A percentile compares a stretch with the other conserved stretches of the same genome.
Conservation (phyloP, 2,329 filamentous ascomycete species). For the Diaporthe sp. region DNA sequence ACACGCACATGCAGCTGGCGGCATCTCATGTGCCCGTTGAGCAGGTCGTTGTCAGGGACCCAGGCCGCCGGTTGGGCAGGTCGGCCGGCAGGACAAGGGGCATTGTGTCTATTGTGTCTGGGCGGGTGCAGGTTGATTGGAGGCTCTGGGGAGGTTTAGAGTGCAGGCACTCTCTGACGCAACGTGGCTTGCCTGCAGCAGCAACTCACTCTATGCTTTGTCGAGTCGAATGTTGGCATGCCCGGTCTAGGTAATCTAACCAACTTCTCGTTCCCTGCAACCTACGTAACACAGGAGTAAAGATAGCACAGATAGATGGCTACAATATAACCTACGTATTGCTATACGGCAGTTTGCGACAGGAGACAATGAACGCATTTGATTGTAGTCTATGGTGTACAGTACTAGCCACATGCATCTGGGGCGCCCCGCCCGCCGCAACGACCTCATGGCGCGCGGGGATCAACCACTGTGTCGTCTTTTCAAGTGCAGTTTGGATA, state of each 20-base stretch:
- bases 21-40: constrained; percentile 28
- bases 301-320: background rate
- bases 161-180: background rate
- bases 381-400: background rate
- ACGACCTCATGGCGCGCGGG: background rate
- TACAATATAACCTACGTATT: background rate
- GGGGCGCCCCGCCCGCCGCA: background rate
- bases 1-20: constrained; percentile 29
- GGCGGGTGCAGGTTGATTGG: constrained; percentile 22
- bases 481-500: background rate
- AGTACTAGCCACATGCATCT: background rate
- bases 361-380: background rate
- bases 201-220: background rate
- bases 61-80: constrained; percentile 9
- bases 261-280: constrained; percentile 1
- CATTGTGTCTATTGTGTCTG: constrained; percentile 1
- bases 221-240: background rate
- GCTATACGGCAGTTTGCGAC: background rate
- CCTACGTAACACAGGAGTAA: background rate
- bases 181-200: constrained; percentile 20
- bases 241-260: too few relatives aligned
- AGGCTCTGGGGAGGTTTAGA: constrained; percentile 10
- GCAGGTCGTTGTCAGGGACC: background rate
- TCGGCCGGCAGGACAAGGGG: constrained; percentile 1
- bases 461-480: background rate